phyloP scores from a whole-genome alignment of 352 stramenopile species.

The Globisporangium spinosum region DNA sequence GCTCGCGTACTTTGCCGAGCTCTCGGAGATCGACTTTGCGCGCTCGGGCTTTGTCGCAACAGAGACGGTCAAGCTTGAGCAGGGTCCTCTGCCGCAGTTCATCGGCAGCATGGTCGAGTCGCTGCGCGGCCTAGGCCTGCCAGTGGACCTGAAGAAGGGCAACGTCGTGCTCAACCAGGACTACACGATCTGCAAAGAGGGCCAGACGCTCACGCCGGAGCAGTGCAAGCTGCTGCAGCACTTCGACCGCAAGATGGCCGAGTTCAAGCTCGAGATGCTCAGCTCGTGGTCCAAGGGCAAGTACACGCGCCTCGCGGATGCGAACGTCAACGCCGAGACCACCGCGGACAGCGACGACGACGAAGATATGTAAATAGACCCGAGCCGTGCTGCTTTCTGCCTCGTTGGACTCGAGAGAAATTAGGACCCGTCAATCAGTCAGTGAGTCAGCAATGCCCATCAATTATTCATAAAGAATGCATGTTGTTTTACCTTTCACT shows the following conservation, averaged over 20 bases:
- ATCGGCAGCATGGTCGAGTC: conserved; percentile 96
- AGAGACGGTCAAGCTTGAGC: conserved; percentile 85
- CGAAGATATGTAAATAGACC: conserved; percentile 28
- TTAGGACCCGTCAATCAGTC: neutral
- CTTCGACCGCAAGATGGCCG: conserved; percentile 87
- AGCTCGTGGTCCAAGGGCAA: conserved; percentile 73
- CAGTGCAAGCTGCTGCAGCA: conserved; percentile 94
- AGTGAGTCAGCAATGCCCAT: neutral
- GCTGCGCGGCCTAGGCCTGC: conserved; percentile 93
- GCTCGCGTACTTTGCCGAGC: conserved; percentile 89
- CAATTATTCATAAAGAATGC: conserved; percentile 23
- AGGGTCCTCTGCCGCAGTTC: conserved; percentile 90
- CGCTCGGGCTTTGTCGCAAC: conserved; percentile 91
- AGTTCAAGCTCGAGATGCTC: conserved; percentile 80
- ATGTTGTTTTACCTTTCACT: conserved; percentile 12
- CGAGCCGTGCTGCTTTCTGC: neutral
- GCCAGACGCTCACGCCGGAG: conserved; percentile 92
- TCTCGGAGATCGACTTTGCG: conserved; percentile 92
- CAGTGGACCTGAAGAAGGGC: conserved; percentile 96
- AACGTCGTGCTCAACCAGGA: conserved; percentile 90
- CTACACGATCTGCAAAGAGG: conserved; percentile 93
- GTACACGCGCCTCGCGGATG: conserved; percentile 67
- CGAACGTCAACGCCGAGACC: conserved; percentile 27
- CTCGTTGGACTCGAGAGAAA: no score
- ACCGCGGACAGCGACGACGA: conserved; percentile 28